Conservation (phyloP, 768 basidiomycete genomes). For the Phlebiopsis flavidoalba region DNA sequence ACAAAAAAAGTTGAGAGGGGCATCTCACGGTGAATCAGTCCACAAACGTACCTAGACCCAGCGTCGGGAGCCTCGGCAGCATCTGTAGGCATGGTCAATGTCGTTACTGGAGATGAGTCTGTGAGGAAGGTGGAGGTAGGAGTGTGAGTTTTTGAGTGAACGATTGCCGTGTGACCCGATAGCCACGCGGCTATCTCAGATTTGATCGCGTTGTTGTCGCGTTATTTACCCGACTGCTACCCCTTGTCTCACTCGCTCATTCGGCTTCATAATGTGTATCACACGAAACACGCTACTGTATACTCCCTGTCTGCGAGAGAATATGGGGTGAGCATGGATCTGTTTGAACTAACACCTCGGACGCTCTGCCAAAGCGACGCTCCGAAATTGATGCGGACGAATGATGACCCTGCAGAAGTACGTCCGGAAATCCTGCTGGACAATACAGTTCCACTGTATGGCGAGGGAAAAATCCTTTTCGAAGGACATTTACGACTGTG, state of each 20-base stretch:
- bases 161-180: slow-evolving; percentile 5
- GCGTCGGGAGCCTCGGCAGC: neutral
- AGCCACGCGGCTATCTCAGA: slow-evolving; percentile 3
- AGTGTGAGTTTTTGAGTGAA: neutral
- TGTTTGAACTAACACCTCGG: too few relatives aligned
- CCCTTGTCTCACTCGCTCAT: neutral
- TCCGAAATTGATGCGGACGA: too few relatives aligned
- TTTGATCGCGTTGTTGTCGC: slow-evolving; percentile 7
- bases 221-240: neutral
- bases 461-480: too few relatives aligned
- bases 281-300: too few relatives aligned
- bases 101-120: neutral
- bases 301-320: too few relatives aligned
- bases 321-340: too few relatives aligned
- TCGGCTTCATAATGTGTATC: neutral
- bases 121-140: neutral
- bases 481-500: too few relatives aligned
- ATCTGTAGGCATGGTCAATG: neutral
- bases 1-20: neutral
- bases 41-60: neutral
- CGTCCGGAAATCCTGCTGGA: too few relatives aligned
- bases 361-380: too few relatives aligned
- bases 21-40: too few relatives aligned
- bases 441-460: too few relatives aligned
- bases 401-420: too few relatives aligned